phyloP scores from a whole-genome alignment of 257 asterid species.

The Jasminum sambac region DNA sequence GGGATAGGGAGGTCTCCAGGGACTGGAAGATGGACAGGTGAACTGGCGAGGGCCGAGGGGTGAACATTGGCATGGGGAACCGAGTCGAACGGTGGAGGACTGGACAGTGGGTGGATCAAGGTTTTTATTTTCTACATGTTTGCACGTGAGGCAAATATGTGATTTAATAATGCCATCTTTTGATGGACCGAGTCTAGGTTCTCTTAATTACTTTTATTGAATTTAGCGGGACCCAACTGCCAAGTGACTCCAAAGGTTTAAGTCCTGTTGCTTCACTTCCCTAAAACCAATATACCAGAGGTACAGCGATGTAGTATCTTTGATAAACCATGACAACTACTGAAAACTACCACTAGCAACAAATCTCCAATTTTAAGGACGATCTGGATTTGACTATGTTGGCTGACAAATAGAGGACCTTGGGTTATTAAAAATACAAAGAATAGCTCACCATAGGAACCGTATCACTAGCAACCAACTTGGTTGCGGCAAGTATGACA shows the following conservation, averaged over 20 bases:
- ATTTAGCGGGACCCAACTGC: not conserved
- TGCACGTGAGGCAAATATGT: not conserved
- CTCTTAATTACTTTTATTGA: not conserved
- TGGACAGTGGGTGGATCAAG: not conserved
- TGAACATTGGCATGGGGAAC: not conserved
- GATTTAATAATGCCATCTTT: not conserved
- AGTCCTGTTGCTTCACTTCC: not conserved
- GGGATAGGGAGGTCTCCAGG: not conserved
- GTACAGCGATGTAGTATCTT: not conserved
- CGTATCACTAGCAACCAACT: conserved; percentile 70
- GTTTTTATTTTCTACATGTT: not conserved
- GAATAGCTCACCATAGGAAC: conserved; percentile 67
- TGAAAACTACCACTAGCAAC: conserved; percentile 5
- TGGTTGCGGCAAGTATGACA: conserved; percentile 73
- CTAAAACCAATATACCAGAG: not conserved
- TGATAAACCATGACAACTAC: conserved; percentile 12
- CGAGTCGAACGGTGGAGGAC: not conserved
- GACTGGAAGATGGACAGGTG: not conserved
- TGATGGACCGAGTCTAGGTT: not conserved
- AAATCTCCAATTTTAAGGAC: conserved; percentile 13
- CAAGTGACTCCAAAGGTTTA: not conserved
- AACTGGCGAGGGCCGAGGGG: not conserved
- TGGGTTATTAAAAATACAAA: conserved; percentile 15
- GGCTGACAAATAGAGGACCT: not conserved
- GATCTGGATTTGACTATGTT: conserved; percentile 5